Conservation (phyloP, 257 asterid species). For the Buddleja alternifolia region DNA sequence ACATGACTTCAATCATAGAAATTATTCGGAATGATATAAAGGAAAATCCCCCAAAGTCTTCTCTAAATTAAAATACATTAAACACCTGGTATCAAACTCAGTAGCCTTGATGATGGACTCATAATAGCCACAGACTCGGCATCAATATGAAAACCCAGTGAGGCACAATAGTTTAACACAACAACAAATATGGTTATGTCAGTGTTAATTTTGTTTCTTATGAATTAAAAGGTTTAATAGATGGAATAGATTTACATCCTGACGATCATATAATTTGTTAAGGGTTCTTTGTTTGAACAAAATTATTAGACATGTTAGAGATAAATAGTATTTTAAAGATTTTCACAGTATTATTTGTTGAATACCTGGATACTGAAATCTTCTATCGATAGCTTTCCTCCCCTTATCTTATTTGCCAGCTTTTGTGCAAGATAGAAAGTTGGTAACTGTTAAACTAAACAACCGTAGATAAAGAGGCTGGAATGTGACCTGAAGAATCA, state of each 20-base stretch:
- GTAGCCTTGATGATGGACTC: too few relatives aligned
- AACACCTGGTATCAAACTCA: too few relatives aligned
- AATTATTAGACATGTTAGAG: constrained; percentile 24
- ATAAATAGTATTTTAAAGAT: background rate
- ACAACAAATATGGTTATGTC: background rate
- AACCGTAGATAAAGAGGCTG: too few relatives aligned
- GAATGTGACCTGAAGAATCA: too few relatives aligned
- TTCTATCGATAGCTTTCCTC: background rate
- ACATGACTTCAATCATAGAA: too few relatives aligned
- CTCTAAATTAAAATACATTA: too few relatives aligned
- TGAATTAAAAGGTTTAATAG: constrained; percentile 10
- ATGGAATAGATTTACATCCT: constrained; percentile 1
- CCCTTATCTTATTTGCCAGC: constrained; percentile 1
- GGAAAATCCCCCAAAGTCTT: too few relatives aligned
- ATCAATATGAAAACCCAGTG: too few relatives aligned
- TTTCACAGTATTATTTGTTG: constrained; percentile 24
- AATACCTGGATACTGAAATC: background rate
- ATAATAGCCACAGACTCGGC: too few relatives aligned
- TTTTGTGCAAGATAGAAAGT: constrained; percentile 12
- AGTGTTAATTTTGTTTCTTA: constrained; percentile 9
- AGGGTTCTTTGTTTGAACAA: constrained; percentile 21
- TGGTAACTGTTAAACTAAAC: background rate
- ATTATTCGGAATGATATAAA: too few relatives aligned
- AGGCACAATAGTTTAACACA: too few relatives aligned
- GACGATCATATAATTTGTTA: constrained; percentile 13